These are phyloP conservation scores for Venturia effusa DNA, from an alignment of 2,329 filamentous ascomycete genomes.

Conservation along the genomic window DNA sequence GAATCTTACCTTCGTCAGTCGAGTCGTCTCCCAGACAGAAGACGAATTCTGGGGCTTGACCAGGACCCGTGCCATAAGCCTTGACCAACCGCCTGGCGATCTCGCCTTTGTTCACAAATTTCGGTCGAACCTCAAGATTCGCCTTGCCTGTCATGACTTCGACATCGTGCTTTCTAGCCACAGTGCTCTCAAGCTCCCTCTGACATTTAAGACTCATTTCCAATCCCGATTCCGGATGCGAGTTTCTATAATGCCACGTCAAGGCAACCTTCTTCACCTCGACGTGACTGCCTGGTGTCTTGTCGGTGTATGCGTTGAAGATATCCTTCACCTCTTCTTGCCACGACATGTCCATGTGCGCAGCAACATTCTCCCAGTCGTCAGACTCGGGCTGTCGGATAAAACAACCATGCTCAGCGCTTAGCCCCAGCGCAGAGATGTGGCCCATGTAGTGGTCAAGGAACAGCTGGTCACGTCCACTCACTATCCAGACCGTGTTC, in stretches of 20 bases:
- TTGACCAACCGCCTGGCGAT: conserved; percentile 76
- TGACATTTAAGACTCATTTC: conserved; percentile 75
- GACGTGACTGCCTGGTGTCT: conserved; percentile 76
- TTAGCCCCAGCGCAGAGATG: conserved; percentile 80
- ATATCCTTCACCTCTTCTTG: conserved; percentile 72
- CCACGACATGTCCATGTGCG: conserved; percentile 85
- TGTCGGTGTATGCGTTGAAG: conserved; percentile 82
- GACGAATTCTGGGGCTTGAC: conserved; percentile 53
- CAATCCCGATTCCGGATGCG: conserved; percentile 72
- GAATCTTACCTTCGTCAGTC: conserved; percentile 75
- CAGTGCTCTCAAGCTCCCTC: conserved; percentile 65
- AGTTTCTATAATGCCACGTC: conserved; percentile 94
- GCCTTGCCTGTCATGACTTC: conserved; percentile 97
- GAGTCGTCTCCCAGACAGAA: conserved; percentile 92
- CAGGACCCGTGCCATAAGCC: conserved; percentile 43
- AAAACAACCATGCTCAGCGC: conserved; percentile 94
- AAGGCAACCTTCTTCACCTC: conserved; percentile 89
- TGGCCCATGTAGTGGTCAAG: conserved; percentile 86
- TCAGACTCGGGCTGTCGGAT: conserved; percentile 68
- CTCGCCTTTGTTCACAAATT: conserved; percentile 96
- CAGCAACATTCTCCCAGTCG: conserved; percentile 81
- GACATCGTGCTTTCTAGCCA: conserved; percentile 62
- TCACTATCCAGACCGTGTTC: conserved; percentile 98
- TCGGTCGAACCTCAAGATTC: conserved; percentile 92
- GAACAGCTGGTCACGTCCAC: conserved; percentile 86